Evolutionary conservation across 768 basidiomycete genomes (phyloP).

Genomic region (Cyclocybe cylindracea): DNA sequence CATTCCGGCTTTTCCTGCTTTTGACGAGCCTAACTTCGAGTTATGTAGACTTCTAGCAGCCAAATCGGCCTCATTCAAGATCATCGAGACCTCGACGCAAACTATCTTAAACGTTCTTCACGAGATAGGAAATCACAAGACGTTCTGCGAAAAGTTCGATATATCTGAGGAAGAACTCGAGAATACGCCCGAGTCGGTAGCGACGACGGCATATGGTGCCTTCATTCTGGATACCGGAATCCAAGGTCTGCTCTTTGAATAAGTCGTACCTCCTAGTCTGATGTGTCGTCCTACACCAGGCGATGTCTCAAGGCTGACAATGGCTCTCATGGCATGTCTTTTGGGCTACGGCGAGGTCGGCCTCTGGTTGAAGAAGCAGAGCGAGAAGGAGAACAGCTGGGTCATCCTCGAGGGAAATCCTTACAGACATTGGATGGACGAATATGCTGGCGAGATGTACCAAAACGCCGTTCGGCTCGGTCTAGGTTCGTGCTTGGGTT

Average conservation of each 20-base stretch:
- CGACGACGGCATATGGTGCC: conserved; percentile 84
- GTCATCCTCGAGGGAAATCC: conserved; percentile 67
- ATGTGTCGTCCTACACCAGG: conserved; percentile 37
- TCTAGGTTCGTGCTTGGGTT: conserved; percentile 53
- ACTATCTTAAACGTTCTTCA: conserved; percentile 63
- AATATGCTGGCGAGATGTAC: conserved; percentile 73
- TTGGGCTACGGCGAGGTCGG: conserved; percentile 94
- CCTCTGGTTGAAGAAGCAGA: conserved; percentile 71
- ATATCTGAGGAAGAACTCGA: conserved; percentile 62
- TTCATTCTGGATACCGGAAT: conserved; percentile 82
- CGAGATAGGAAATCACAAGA: conserved; percentile 73
- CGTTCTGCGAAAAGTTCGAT: conserved; percentile 72
- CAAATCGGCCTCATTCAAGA: conserved; percentile 67
- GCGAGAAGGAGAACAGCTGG: conserved; percentile 46
- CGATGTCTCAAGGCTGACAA: conserved; percentile 68
- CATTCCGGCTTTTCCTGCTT: background rate
- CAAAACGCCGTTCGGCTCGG: conserved; percentile 73
- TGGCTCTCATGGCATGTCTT: conserved; percentile 84
- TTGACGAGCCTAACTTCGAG: background rate
- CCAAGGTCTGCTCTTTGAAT: conserved; percentile 44
- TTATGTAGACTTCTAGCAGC: conserved; percentile 65
- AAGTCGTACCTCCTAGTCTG: background rate
- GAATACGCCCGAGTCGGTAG: conserved; percentile 61
- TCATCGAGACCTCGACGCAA: conserved; percentile 62
- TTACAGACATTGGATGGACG: conserved; percentile 77